Conservation (phyloP, 2,329 filamentous ascomycete species). For the Sporothrix schenckii region DNA sequence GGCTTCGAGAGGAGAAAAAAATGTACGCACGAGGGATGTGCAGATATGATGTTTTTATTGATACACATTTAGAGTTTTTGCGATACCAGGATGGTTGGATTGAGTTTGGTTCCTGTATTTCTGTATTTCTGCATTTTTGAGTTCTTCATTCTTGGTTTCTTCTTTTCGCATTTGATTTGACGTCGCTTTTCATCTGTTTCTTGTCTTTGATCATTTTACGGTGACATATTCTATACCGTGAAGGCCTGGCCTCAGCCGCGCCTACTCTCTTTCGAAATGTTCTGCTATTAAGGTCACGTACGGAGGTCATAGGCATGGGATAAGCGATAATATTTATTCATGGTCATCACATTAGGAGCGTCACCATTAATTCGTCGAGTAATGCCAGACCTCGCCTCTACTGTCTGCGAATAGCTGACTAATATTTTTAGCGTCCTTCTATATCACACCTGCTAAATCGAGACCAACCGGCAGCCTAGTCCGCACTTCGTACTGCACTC, state of each 20-base stretch:
- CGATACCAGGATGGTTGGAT: constrained; percentile 26
- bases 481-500: background rate
- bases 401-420: background rate
- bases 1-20: background rate
- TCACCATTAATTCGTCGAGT: no score
- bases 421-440: background rate
- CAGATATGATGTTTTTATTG: constrained; percentile 25
- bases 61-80: constrained; percentile 33
- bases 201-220: background rate
- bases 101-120: background rate
- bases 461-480: background rate
- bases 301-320: no score
- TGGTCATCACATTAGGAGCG: no score
- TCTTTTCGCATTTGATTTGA: background rate
- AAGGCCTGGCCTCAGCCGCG: background rate
- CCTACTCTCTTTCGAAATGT: background rate
- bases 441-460: background rate
- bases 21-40: constrained; percentile 1
- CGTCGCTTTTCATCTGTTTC: background rate
- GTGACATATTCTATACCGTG: background rate
- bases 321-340: no score
- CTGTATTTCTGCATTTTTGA: background rate
- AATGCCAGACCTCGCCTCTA: no score
- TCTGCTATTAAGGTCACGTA: no score
- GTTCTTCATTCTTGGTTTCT: background rate